Base-by-base conservation (phyloP, 2,329 filamentous ascomycete genomes). In the Talaromyces piceae region DNA sequence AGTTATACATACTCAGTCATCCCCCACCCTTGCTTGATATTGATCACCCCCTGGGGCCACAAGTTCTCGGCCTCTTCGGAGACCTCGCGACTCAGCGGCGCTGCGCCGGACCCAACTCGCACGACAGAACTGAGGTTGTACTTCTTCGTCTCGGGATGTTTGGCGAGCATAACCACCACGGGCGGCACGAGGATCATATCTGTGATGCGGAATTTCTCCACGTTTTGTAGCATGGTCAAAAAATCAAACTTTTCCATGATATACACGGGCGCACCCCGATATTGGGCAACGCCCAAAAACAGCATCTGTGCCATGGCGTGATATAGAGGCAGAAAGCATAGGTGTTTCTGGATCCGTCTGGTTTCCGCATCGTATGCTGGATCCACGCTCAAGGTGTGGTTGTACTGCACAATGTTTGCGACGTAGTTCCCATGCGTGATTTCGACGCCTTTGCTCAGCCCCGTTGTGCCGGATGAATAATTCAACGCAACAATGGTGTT, bases 201-300 rank as follows among this genome's bases (percentile, higher is more conserved):
- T 5, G 84, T 87, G 60, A 95, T 84, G 37, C 78, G 78, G 68
- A 80, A 88, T 48, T 74, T 78, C 63, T 88, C 74, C 18, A 89
- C 77, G 60, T 84, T 76, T 52, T 80, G 74, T 33, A 94, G 75
- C 76, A 91, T 81, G 63, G 83, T 77, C 51, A 82, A 60, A 54
- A 93, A 88, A 63, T 91, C 83, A 66, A 91, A 94, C 51, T 80
- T 78, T 3, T 79, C 72, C 87, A 94, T 91, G 53, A 93, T 74
- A 66, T 91, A 94, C 12, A 88, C 79, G 1, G 84, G 84, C 1
- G 82, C 70, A n/a, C 75, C 72, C 41, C 78, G 66, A 44, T 77
- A 76, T 50, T 75, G 79, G 45, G 83, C 80, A 61, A 84, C 77
- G 63, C 83, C 88, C 57, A 82, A 80, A 16, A 41, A 46, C 2